Conservation (phyloP, 2,329 filamentous ascomycete species). For the Xylariomycetidae sp. region DNA sequence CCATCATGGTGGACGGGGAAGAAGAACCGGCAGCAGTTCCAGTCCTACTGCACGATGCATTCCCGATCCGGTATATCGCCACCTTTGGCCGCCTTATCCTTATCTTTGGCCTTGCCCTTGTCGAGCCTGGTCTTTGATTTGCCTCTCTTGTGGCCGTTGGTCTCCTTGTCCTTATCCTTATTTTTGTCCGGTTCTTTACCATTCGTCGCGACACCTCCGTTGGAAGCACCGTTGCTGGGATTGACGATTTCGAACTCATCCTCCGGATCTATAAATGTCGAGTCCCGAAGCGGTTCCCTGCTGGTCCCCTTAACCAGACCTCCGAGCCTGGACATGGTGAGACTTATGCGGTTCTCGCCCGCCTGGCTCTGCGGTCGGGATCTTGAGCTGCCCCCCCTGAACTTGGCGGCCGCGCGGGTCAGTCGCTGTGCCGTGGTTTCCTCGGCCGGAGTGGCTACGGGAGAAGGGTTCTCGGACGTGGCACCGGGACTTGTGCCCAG, state of each 20-base stretch:
- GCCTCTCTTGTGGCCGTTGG: slow-evolving; percentile 9
- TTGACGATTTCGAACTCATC: slow-evolving; percentile 22
- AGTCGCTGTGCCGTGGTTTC: slow-evolving; percentile 50
- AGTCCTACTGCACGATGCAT: slow-evolving; percentile 24
- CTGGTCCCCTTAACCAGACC: slow-evolving; percentile 51
- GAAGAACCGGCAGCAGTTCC: too few species aligned
- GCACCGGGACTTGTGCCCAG: slow-evolving; percentile 32
- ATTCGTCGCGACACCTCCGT: slow-evolving; percentile 5
- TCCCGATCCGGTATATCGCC: slow-evolving; percentile 25
- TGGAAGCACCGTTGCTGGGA: slow-evolving; percentile 2
- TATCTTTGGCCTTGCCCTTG: slow-evolving; percentile 14
- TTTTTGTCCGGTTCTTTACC: slow-evolving; percentile 9
- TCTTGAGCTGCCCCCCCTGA: slow-evolving; percentile 41
- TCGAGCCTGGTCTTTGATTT: slow-evolving; percentile 9
- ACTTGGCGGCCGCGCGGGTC: slow-evolving; percentile 53
- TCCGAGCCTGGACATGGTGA: slow-evolving; percentile 52
- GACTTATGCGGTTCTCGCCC: slow-evolving; percentile 53
- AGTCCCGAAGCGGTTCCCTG: slow-evolving; percentile 41
- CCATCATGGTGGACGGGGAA: too few species aligned
- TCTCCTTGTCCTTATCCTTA: slow-evolving; percentile 8
- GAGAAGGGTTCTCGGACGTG: slow-evolving; percentile 32
- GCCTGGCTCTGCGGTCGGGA: slow-evolving; percentile 56
- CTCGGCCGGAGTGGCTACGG: slow-evolving; percentile 43
- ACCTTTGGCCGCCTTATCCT: slow-evolving; percentile 18
- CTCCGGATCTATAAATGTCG: slow-evolving; percentile 15